Conservation (phyloP, 768 basidiomycete genomes). For the Boletus huronensis region DNA sequence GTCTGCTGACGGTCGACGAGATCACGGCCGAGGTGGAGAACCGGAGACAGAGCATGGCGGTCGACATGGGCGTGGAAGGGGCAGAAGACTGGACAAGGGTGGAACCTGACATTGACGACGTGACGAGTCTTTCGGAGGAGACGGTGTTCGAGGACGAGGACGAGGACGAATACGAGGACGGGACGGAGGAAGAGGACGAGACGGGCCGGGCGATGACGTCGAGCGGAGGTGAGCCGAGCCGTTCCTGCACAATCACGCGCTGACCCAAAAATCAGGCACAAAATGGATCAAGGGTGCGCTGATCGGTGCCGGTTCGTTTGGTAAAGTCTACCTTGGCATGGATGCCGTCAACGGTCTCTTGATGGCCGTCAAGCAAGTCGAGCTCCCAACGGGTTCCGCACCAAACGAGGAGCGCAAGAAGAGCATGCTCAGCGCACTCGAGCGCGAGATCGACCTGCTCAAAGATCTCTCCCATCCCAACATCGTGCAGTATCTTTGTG, state of each 20-base stretch:
- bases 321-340: slow-evolving; percentile 94
- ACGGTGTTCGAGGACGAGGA: slow-evolving; percentile 48
- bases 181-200: slow-evolving; percentile 47
- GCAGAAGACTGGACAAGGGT: slow-evolving; percentile 76
- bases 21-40: slow-evolving; percentile 93
- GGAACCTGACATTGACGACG: slow-evolving; percentile 49
- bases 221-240: slow-evolving; percentile 44
- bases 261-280: slow-evolving; percentile 47
- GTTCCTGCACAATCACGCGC: neutral
- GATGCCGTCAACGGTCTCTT: slow-evolving; percentile 85
- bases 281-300: slow-evolving; percentile 98
- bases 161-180: slow-evolving; percentile 45
- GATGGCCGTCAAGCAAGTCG: slow-evolving; percentile 98
- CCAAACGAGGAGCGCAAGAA: slow-evolving; percentile 91
- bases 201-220: slow-evolving; percentile 52
- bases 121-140: slow-evolving; percentile 44
- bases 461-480: slow-evolving; percentile 92
- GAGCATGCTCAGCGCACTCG: slow-evolving; percentile 87
- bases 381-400: slow-evolving; percentile 77
- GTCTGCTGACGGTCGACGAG: slow-evolving; percentile 93
- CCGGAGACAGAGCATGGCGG: slow-evolving; percentile 50
- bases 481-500: slow-evolving; percentile 97
- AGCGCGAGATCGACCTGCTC: slow-evolving; percentile 91
- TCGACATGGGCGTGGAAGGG: slow-evolving; percentile 43
- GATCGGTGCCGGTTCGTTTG: slow-evolving; percentile 93